These are phyloP conservation scores for Lachancea meyersii DNA, from an alignment of 805 yeast genomes.

Conservation along the genomic window DNA sequence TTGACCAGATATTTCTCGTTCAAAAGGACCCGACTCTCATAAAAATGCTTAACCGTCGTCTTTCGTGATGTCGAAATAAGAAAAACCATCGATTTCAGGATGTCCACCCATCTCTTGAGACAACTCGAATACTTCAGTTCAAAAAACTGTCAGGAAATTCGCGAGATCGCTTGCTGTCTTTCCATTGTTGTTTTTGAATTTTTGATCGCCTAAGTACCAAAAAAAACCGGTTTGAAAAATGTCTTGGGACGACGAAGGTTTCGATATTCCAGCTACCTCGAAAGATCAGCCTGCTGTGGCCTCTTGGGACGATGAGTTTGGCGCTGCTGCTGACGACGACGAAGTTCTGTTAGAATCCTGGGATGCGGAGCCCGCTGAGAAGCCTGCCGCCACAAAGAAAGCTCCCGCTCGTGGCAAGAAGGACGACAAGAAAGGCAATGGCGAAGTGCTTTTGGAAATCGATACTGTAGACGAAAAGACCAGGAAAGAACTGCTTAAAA, in stretches of 20 bases:
- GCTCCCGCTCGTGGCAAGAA: conserved; percentile 24
- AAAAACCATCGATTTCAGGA: too few species aligned
- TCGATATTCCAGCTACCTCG: conserved; percentile 55
- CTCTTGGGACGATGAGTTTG: conserved; percentile 77
- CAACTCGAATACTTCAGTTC: too few species aligned
- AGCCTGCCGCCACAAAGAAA: conserved; percentile 39
- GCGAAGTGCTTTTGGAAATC: conserved; percentile 45
- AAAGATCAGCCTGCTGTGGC: conserved; percentile 49
- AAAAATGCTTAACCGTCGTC: too few species aligned
- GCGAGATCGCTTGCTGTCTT: neutral
- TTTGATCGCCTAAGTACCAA: neutral
- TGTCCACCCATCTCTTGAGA: too few species aligned
- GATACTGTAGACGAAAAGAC: conserved; percentile 68
- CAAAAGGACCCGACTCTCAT: too few species aligned
- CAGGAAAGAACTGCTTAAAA: conserved; percentile 64
- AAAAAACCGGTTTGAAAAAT: conserved; percentile 12
- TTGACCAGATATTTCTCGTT: too few species aligned
- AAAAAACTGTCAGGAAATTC: neutral
- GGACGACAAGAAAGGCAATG: conserved; percentile 32
- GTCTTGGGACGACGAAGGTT: conserved; percentile 80
- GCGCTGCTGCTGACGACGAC: conserved; percentile 39
- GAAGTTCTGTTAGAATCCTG: conserved; percentile 81
- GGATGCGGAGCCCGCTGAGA: conserved; percentile 56
- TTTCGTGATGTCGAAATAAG: too few species aligned
- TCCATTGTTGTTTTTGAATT: neutral